Percentiles rank a stretch among this genome's conserved stretches.
phyloP scores from a whole-genome alignment of 2,329 filamentous ascomycete genomes.

The Aspergillus ochraceus region DNA sequence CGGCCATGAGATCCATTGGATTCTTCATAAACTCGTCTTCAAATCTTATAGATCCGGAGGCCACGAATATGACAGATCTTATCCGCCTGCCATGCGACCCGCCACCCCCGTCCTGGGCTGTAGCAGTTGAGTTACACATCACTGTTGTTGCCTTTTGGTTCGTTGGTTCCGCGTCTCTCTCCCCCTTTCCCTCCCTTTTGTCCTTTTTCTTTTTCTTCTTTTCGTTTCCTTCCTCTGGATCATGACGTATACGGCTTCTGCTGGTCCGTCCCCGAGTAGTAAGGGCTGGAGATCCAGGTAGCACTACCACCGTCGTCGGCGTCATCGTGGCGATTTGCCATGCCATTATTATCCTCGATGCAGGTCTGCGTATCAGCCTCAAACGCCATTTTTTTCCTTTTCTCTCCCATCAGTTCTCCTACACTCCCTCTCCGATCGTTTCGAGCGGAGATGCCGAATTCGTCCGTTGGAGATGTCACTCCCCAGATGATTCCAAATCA shows the following conservation, averaged over 20 bases:
- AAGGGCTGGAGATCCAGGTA: neutral
- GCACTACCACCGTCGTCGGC: neutral
- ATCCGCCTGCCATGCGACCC: conserved; percentile 17
- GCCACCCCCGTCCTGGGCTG: neutral
- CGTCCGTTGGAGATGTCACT: conserved; percentile 17
- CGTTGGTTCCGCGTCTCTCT: neutral
- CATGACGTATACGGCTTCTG: neutral
- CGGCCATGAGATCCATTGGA: conserved; percentile 8
- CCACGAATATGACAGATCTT: conserved; percentile 34
- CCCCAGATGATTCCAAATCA: conserved; percentile 21
- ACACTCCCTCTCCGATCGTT: neutral
- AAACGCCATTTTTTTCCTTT: neutral
- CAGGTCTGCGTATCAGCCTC: neutral
- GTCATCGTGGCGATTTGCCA: conserved; percentile 8
- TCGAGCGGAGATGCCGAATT: neutral
- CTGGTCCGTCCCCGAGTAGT: neutral
- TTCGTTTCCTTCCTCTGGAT: neutral
- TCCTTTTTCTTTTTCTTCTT: conserved; percentile 5
- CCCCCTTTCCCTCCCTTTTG: conserved; percentile 5
- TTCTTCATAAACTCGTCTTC: conserved; percentile 6
- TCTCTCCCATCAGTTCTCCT: neutral
- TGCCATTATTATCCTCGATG: neutral
- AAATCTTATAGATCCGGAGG: conserved; percentile 11
- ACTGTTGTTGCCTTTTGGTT: neutral
- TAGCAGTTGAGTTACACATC: neutral